A percentile compares a stretch with the other conserved stretches of the same genome.
These are phyloP conservation scores for Pyrenula massariospora DNA, from an alignment of 495 filamentous ascomycete genomes.

Conservation along the genomic window DNA sequence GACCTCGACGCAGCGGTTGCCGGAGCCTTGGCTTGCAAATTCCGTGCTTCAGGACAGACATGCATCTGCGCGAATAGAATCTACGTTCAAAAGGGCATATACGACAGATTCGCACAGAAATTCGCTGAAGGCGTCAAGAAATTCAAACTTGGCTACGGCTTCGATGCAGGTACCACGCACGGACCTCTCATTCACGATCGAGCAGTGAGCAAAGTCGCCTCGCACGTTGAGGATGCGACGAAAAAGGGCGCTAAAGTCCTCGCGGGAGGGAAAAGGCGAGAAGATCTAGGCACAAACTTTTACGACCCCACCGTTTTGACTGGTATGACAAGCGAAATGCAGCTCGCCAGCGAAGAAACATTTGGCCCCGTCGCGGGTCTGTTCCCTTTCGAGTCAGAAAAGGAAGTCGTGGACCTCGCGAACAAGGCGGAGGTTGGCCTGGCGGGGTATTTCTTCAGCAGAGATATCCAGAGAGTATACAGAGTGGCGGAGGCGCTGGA, in stretches of 20 bases:
- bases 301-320: slow-evolving; percentile 72
- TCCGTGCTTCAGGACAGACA: slow-evolving; percentile 79
- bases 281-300: slow-evolving; percentile 62
- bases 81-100: slow-evolving; percentile 69
- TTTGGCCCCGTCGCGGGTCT: slow-evolving; percentile 79
- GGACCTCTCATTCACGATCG: slow-evolving; percentile 73
- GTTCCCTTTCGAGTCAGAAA: slow-evolving; percentile 73
- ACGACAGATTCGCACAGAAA: slow-evolving; percentile 60
- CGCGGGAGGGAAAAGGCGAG: slow-evolving; percentile 55
- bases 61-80: slow-evolving; percentile 86
- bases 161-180: slow-evolving; percentile 58
- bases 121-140: slow-evolving; percentile 63
- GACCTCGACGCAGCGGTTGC: slow-evolving; percentile 67
- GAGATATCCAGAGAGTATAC: slow-evolving; percentile 59
- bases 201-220: slow-evolving; percentile 63
- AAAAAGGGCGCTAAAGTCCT: slow-evolving; percentile 61
- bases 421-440: slow-evolving; percentile 69
- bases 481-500: slow-evolving; percentile 76
- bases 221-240: slow-evolving; percentile 66
- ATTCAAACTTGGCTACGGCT: slow-evolving; percentile 71
- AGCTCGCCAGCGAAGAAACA: slow-evolving; percentile 67
- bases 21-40: slow-evolving; percentile 69
- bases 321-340: slow-evolving; percentile 73
- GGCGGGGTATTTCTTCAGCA: slow-evolving; percentile 78
- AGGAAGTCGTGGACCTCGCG: slow-evolving; percentile 70